A percentile compares a stretch with the other conserved stretches of the same genome.
Evolutionary conservation across 164 flowering plant species (phyloP).

Genomic region (Chimonanthus praecox): DNA sequence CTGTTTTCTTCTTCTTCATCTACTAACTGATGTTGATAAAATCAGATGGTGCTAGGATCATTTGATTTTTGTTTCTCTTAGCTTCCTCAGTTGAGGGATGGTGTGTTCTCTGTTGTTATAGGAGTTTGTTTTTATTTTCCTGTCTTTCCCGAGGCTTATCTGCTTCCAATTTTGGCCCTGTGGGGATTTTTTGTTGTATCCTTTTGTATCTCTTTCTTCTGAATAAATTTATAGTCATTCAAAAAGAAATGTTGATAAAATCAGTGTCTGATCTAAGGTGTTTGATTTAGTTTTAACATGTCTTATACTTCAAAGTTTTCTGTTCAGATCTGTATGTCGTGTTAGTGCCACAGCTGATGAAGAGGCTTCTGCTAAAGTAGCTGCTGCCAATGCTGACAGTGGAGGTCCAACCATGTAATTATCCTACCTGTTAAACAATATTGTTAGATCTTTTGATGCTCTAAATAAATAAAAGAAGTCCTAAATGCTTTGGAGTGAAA

Average conservation of each 20-base stretch:
- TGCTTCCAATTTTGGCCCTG: too few species aligned
- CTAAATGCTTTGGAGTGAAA: neutral
- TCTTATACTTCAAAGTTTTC: slow-evolving; percentile 2
- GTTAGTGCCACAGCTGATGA: slow-evolving; percentile 50
- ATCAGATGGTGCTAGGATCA: too few species aligned
- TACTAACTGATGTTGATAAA: neutral
- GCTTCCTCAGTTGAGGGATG: too few species aligned
- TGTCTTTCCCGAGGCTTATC: too few species aligned
- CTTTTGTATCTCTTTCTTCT: too few species aligned
- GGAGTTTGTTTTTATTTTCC: too few species aligned
- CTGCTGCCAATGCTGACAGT: slow-evolving; percentile 52
- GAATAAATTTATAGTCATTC: too few species aligned
- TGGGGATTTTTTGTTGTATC: too few species aligned
- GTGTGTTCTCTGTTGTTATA: too few species aligned
- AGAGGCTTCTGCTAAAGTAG: slow-evolving; percentile 72
- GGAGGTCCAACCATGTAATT: slow-evolving; percentile 76
- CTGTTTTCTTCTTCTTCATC: neutral
- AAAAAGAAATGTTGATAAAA: too few species aligned
- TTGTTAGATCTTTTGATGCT: slow-evolving; percentile 4
- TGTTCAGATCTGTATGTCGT: slow-evolving; percentile 37
- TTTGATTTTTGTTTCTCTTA: too few species aligned
- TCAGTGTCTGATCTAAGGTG: slow-evolving; percentile 2
- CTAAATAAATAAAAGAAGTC: neutral
- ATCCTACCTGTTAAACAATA: neutral
- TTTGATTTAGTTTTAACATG: neutral